Conservation (phyloP, 2,329 filamentous ascomycete species). For the Lasiodiplodia theobromae region DNA sequence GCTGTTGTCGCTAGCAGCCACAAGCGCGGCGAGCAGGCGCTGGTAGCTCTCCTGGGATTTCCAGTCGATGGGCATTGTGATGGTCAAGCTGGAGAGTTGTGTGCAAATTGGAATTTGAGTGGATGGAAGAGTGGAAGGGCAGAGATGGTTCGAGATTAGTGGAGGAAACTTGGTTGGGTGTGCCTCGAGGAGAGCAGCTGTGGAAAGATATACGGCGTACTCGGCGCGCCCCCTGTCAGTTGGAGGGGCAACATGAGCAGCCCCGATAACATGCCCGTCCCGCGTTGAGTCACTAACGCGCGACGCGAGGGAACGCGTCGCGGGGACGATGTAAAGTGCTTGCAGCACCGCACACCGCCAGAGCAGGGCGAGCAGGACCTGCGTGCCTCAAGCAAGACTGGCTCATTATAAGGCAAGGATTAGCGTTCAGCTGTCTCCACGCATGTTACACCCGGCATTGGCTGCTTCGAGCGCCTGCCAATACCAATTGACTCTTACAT, state of each 20-base stretch:
- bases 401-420: not conserved
- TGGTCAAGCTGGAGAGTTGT: not conserved
- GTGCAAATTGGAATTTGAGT: not conserved
- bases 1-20: slow-evolving; percentile 44
- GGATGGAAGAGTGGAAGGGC: not conserved
- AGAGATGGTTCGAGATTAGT: not conserved
- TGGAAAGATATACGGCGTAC: slow-evolving; percentile 10
- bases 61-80: slow-evolving; percentile 47
- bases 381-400: not conserved
- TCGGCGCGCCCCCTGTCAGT: not conserved
- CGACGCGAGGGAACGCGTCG: not conserved
- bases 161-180: not conserved
- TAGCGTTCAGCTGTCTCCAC: not conserved
- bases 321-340: slow-evolving; percentile 3
- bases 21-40: slow-evolving; percentile 50
- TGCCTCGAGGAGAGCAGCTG: not conserved
- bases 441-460: not conserved
- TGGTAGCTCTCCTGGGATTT: slow-evolving; percentile 44
- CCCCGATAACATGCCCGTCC: not conserved
- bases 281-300: slow-evolving; percentile 4
- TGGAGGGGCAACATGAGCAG: not conserved
- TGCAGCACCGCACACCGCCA: slow-evolving; percentile 4
- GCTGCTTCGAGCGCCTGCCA: not conserved
- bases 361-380: not conserved
- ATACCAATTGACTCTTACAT: no score